These are phyloP conservation scores for Serendipita vermifera DNA, from an alignment of 768 basidiomycete genomes.

Conservation along the genomic window DNA sequence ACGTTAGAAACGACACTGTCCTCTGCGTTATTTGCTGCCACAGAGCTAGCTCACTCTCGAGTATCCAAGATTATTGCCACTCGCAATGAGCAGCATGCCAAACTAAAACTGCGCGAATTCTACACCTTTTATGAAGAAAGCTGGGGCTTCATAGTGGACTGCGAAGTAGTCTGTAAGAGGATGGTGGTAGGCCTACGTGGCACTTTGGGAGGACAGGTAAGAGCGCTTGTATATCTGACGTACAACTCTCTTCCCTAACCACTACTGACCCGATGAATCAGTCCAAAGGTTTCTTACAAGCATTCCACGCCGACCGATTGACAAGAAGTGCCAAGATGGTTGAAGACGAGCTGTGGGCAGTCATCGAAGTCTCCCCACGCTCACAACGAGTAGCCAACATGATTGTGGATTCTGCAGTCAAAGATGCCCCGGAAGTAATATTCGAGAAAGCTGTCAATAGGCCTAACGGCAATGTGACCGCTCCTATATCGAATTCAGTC, in stretches of 20 bases:
- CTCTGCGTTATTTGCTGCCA: constrained; percentile 64
- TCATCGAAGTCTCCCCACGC: constrained; percentile 51
- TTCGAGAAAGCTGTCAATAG: constrained; percentile 22
- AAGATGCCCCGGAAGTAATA: constrained; percentile 59
- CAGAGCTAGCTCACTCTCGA: constrained; percentile 76
- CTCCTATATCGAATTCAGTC: neutral
- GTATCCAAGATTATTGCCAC: constrained; percentile 64
- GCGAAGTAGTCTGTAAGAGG: constrained; percentile 69
- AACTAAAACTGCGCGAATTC: constrained; percentile 61
- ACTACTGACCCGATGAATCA: constrained; percentile 22
- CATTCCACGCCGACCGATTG: constrained; percentile 73
- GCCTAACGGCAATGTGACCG: neutral
- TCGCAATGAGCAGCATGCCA: constrained; percentile 67
- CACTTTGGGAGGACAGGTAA: constrained; percentile 67
- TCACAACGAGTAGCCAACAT: constrained; percentile 63
- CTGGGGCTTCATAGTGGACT: constrained; percentile 82
- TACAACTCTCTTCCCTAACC: constrained; percentile 11
- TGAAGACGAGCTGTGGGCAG: constrained; percentile 91
- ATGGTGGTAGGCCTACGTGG: constrained; percentile 93
- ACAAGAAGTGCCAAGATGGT: constrained; percentile 76
- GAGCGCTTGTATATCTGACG: constrained; percentile 3
- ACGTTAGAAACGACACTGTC: constrained; percentile 14
- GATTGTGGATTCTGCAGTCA: constrained; percentile 68
- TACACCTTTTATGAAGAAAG: constrained; percentile 67
- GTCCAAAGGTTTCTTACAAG: constrained; percentile 78